Evolutionary conservation across 352 stramenopile genomes (phyloP), one percentile per base, ranked within the genome.

Genomic region (Phytophthora ramorum): DNA sequence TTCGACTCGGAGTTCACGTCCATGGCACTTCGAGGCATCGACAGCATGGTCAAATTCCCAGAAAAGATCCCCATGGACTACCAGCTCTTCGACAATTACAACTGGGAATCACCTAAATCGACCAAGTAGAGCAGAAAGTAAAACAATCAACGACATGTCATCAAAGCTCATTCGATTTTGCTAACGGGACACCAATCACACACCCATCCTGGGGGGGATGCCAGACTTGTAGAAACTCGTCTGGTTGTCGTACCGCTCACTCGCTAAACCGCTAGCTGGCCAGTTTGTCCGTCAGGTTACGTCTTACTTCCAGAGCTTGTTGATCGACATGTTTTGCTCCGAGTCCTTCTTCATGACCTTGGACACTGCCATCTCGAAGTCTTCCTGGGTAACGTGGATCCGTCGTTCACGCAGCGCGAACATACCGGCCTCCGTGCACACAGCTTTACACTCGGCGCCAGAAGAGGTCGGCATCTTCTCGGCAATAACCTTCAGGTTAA

Each of bases 271-370:
- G 59, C 53, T 66, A 62, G 40, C 16, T 55, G 45, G 20, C 20
- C 32, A 9, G 38, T 19, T 56, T 51, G 32, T 22, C 34, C 30
- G 24, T 49, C 48, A 52, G 45, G 13, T 19, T n/a, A 16, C 34
- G 40, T 44, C 50, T 75, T 99, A 99, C 92, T 99, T 99, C 97
- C 98, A 99, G 59, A 99, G 87, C 86, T 99, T 99, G 79, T 98
- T 97, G 73, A 99, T 97, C 81, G 95, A 99, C 83, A 99, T 98
- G 81, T 93, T 93, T 67, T 91, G 83, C 69, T 99, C 98, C 53
- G 90, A 95, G 69, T 99, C 98, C 86, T 99, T 99, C 97, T 99
- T 99, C 97, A 99, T 99, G 59, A 99, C 98, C 91, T 99, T 99
- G 53, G 93, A 98, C 22, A 99, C 97, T 10, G 98, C 97, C 97